Base-by-base conservation (phyloP, 2,329 filamentous ascomycete species). In the Aspergillus puulaauensis region DNA sequence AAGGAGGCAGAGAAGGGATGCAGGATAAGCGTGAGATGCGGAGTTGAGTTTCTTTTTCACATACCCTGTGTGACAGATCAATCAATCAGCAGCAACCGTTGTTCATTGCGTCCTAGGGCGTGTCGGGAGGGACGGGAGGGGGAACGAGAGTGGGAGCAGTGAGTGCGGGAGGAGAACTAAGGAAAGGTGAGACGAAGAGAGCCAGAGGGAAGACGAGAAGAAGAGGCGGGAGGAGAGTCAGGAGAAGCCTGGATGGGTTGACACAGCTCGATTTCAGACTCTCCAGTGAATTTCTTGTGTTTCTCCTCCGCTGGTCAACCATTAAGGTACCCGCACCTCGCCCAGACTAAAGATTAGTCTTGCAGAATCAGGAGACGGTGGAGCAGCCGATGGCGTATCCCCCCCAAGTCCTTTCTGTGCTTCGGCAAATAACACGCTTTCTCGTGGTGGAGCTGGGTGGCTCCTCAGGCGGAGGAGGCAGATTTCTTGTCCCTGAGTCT, bases 31-130 rank as follows among this genome's bases (percentile, higher is more conserved):
- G 56, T 58, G 40, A 52, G 46, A 57, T 50, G 61, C 50, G 49
- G 49, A 46, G 52, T 52, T 41, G 27, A 31, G 45, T 31, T 48
- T 35, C 49, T 37, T 37, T 57, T 27, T 49, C 55, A 57, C 57
- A 40, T 63, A 64, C 62, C 35, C 61, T 48, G 59, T 61, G 59
- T 60, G 59, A 63, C 59, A 54, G 56, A 57, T 60, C 54, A 59
- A 58, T 52, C 60, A 53, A 57, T 56, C 52, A 62, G 39, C 23
- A 61, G 54, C 27, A 47, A 39, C 35, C 45, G 45, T 45, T 15
- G 44, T 52, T 61, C 59, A 61, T 61, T 56, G 52, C 51, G 57
- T 53, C 51, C 49, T 44, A 59, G 56, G 47, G 40, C 41, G 47
- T 52, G 43, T 40, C 45, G 39, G 19, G 39, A 48, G 43, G 35